These are phyloP conservation scores for Teratosphaeria nubilosa DNA, from an alignment of 2,329 filamentous ascomycete species.

Conservation along the genomic window DNA sequence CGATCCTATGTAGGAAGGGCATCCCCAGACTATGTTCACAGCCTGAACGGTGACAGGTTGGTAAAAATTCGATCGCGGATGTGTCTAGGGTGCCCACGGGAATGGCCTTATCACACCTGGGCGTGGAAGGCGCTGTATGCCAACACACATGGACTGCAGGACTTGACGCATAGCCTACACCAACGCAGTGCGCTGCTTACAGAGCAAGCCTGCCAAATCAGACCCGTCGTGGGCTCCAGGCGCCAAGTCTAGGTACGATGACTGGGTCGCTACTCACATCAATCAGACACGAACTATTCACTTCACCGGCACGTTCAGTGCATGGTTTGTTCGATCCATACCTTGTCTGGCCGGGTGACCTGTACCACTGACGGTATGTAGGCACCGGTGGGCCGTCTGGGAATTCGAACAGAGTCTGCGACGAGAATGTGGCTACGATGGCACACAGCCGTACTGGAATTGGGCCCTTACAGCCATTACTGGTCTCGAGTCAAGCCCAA, in stretches of 20 bases:
- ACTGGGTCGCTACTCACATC: constrained; percentile 21
- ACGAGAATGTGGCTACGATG: constrained; percentile 35
- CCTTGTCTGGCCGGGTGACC: background rate
- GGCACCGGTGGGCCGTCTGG: constrained; percentile 36
- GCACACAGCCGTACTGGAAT: constrained; percentile 41
- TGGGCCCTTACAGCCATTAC: constrained; percentile 21
- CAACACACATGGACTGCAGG: background rate
- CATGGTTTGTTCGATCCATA: background rate
- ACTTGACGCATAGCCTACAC: constrained; percentile 17
- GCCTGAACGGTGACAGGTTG: too few relatives aligned
- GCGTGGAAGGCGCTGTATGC: too few relatives aligned
- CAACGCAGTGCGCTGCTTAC: constrained; percentile 22
- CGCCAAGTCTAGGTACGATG: constrained; percentile 20
- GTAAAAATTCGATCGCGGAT: too few relatives aligned
- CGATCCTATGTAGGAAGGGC: too few relatives aligned
- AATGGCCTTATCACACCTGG: too few relatives aligned
- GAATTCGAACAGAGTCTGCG: constrained; percentile 32
- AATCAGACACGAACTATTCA: constrained; percentile 18
- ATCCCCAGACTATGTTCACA: too few relatives aligned
- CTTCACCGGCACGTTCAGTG: constrained; percentile 6
- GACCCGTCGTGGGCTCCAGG: constrained; percentile 13
- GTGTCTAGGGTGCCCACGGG: too few relatives aligned
- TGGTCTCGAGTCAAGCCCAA: constrained; percentile 31
- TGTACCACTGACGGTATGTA: background rate
- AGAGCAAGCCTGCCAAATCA: constrained; percentile 13